Evolutionary conservation across 139 green algal species (phyloP), one percentile per base, ranked within the genome.

Genomic region (Spirogloea muscicola): DNA sequence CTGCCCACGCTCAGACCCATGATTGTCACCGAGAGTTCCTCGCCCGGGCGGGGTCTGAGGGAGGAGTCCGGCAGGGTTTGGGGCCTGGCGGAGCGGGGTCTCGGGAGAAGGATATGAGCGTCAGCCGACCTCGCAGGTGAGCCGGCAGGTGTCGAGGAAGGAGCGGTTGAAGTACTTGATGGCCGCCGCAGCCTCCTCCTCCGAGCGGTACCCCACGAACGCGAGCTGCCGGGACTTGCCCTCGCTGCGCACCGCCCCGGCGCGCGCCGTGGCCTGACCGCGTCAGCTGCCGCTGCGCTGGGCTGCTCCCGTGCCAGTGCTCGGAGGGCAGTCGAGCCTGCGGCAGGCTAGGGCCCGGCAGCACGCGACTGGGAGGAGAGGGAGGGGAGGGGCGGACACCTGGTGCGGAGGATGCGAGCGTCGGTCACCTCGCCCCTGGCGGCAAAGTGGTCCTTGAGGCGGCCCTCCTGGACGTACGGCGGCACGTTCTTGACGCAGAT

Each of bases 401-500:
- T 89, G 9, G 92, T 93, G 27, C 84, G 83, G 51, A 98, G 80
- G n/a, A 99, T 67, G 70, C 95, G 96, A 44, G 90, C 88, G 72
- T 99, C 94, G 2, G 94, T 99, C 6, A 99, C 89, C 49, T 94
- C 87, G 13, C 94, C 93, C 55, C 91, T 92, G 2, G 77, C 42
- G 33, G 59, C 86, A 81, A 96, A 97, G 74, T 94, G 88, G 60
- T 97, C 86, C 5, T 88, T 85, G 7, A 99, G 73, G 1, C 87
- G 74, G 5, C 77, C 37, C 36, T 97, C 92, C 18, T 80, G 86
- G 1, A 92, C 72, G 58, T 96, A 85, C 79, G 92, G 92, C 2
- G 94, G 94, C 4, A 99, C 58, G 74, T 93, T 94, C 76, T 99
- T 99, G 0, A 99, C 86, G 60, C 90, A 96, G 4, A 98, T 60